A percentile compares a stretch with the other conserved stretches of the same genome.
Conservation (phyloP, 345 rosid genomes). For the Corymbia maculata region DNA sequence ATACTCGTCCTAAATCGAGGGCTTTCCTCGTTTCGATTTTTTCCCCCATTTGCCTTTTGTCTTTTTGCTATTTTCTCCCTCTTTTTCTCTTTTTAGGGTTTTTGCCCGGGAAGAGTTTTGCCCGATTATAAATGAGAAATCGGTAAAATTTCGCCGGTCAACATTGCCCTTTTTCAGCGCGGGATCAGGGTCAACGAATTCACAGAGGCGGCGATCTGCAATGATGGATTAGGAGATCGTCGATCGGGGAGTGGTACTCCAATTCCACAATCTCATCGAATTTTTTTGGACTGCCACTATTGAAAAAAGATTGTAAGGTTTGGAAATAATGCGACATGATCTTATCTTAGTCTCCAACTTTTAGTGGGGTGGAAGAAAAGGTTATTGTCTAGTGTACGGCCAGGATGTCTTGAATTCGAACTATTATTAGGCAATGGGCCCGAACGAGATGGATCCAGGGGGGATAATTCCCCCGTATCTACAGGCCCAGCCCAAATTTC, state of each 20-base stretch:
- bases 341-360: not conserved
- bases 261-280: not conserved
- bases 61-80: not conserved
- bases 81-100: not conserved
- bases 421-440: too few species aligned
- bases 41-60: not conserved
- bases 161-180: not conserved
- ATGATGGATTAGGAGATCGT: not conserved
- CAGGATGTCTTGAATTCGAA: not conserved
- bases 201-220: not conserved
- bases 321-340: not conserved
- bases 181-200: not conserved
- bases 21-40: not conserved
- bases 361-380: not conserved
- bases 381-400: not conserved
- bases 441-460: not conserved
- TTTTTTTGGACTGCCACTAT: not conserved
- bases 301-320: too few species aligned
- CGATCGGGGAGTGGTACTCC: not conserved
- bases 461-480: not conserved
- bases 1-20: not conserved
- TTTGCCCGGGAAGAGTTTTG: not conserved
- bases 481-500: not conserved
- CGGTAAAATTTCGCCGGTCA: not conserved
- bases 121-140: not conserved